Conservation (phyloP, 169 alveolate species). For the Plasmodium vinckei region DNA sequence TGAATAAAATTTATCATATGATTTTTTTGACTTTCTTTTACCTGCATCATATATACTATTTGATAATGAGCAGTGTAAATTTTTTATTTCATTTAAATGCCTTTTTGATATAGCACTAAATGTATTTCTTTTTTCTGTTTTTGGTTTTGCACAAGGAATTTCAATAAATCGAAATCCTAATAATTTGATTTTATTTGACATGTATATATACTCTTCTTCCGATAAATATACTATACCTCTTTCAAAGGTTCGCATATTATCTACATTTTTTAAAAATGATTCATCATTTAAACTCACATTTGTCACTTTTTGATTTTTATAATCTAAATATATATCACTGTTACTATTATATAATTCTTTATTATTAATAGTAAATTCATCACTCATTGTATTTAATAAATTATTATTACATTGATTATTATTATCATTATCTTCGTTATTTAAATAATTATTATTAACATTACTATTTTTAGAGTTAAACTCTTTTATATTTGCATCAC, state of each 20-base stretch:
- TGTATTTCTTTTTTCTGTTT: slow-evolving; percentile 54
- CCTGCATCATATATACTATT: slow-evolving; percentile 77
- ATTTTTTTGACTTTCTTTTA: slow-evolving; percentile 48
- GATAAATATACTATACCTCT: slow-evolving; percentile 60
- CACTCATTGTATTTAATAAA: background rate
- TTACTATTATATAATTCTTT: background rate
- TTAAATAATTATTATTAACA: slow-evolving; percentile 23
- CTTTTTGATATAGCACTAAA: slow-evolving; percentile 60
- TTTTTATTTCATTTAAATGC: slow-evolving; percentile 72
- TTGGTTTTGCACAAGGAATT: slow-evolving; percentile 36
- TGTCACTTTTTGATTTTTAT: background rate
- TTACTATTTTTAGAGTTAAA: slow-evolving; percentile 2
- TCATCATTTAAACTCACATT: background rate
- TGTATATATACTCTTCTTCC: slow-evolving; percentile 51
- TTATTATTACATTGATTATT: background rate
- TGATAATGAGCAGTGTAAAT: slow-evolving; percentile 68
- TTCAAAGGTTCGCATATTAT: slow-evolving; percentile 63
- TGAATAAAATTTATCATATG: slow-evolving; percentile 43
- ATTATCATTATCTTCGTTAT: slow-evolving; percentile 45
- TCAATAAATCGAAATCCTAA: slow-evolving; percentile 77
- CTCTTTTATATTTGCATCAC: slow-evolving; percentile 8
- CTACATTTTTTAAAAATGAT: slow-evolving; percentile 46
- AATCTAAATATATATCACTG: slow-evolving; percentile 2
- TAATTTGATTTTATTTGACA: slow-evolving; percentile 43
- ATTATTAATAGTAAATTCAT: background rate